Base-by-base conservation (phyloP, 2,329 filamentous ascomycete genomes). In the Nigrograna mackinnonii region DNA sequence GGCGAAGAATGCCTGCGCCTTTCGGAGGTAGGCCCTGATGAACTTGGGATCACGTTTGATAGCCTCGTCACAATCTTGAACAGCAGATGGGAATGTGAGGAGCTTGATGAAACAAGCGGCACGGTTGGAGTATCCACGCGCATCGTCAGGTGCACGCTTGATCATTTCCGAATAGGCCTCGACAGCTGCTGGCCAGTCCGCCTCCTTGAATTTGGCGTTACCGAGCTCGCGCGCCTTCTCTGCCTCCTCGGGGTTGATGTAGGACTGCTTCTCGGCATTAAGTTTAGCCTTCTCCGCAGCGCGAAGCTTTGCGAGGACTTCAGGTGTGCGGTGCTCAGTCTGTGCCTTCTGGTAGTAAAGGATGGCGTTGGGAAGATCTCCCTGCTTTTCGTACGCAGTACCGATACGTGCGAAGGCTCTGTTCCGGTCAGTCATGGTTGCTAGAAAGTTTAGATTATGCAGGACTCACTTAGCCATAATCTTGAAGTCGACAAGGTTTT, bases 71-170 rank as follows among this genome's bases (percentile, higher is more conserved):
- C 94, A 97, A 75, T 99, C 95, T 36, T 91, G 84, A 28, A 99
- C 84, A 1, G 94, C 95, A 54, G 86, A 89, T 5, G 94, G 94
- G 78, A 99, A 96, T 57, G 91, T 89, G 61, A 99, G 88, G 32
- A 99, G 81, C 78, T 99, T 99, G 74, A 96, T 88, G 63, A 97
- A 90, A 34, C 94, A 95, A 4, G 94, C 94, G 5, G 94, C 94
- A 57, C 94, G 91, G 80, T 99, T 99, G 68, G 89, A 95, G 80
- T 94, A 99, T 32, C 94, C 92, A 57, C 95, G 86, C 30, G 94
- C 86, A 65, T 99, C 94, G 1, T 95, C 81, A 5, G 95, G 94
- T 0, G 90, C 87, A 44, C 94, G 91, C 81, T 96, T 96, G 71
- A 87, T 87, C 91, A 97, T 96, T 76, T 99, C 94, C 1, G 79